Evolutionary conservation across 2,329 filamentous ascomycete species (phyloP), one percentile per base, ranked within the genome.

Genomic region (Achaetomium macrosporum): DNA sequence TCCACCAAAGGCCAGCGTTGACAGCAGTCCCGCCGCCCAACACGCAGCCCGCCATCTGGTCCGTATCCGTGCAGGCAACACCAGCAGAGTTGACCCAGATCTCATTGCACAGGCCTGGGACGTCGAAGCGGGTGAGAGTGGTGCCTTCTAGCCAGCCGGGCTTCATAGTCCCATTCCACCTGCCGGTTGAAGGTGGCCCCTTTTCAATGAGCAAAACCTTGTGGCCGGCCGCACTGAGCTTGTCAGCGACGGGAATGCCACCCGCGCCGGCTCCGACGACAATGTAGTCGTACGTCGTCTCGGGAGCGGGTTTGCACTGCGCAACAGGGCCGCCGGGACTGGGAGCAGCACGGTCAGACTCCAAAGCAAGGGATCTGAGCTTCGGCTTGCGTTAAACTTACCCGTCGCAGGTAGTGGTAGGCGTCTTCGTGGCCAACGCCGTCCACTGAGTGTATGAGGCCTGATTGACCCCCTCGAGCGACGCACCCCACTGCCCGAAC

Each of bases 41-140:
- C 41, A 88, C 74, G 57, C 85, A 88, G 13, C 84, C 85, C 12
- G 83, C 82, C 82, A 87, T 87, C 61, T 85, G 81, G 57, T 85
- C 83, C n/a, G 80, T 82, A 65, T 88, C 85, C 1, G 76, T 76
- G 67, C 85, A 88, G 35, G 81, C 78, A 60, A 87, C 81, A 29
- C 82, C 83, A 4, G 73, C 72, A 10, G 79, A 82, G 62, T 85
- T 76, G 4, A 73, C 69, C 78, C 82, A 86, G 59, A 88, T 85
- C 68, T 87, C 74, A 65, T 87, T 88, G 66, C 82, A 86, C 54
- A 88, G 77, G 50, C 84, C 83, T 0, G 85, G 85, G 5, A 88
- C 79, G 62, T 88, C 85, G 61, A 88, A 87, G 45, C 84, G 82
- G 7, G 84, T 87, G 33, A 87, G 65, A 36, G 81, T 80, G 16